Percentiles rank a stretch among this genome's conserved stretches.
Evolutionary conservation across 2,329 filamentous ascomycete species (phyloP).

Genomic region (Penicillium occitanis): DNA sequence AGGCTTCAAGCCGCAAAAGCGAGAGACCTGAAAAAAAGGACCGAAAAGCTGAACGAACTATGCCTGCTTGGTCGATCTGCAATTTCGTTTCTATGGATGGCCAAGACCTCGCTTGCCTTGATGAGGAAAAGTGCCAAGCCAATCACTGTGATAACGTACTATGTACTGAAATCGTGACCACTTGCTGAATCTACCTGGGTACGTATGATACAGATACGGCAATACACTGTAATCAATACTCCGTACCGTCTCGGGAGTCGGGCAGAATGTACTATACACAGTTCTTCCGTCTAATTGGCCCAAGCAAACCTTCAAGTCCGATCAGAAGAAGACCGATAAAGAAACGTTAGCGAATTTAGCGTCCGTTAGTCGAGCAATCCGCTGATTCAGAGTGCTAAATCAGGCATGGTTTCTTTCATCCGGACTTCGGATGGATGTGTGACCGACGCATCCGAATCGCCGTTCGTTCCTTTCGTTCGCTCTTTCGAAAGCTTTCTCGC

Average conservation of each 20-base stretch:
- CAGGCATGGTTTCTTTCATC: background rate
- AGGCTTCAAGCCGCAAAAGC: background rate
- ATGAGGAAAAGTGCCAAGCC: background rate
- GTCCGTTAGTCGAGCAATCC: slow-evolving; percentile 3
- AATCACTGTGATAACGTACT: background rate
- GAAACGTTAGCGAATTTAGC: background rate
- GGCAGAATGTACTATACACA: background rate
- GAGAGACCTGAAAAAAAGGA: background rate
- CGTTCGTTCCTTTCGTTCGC: background rate
- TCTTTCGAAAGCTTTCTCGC: background rate
- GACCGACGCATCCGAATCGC: slow-evolving; percentile 3
- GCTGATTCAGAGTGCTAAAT: background rate
- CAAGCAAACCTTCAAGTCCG: background rate
- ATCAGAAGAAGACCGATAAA: background rate
- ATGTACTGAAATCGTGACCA: background rate
- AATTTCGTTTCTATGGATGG: background rate
- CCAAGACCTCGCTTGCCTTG: slow-evolving; percentile 6
- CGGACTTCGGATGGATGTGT: slow-evolving; percentile 6
- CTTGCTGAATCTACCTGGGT: background rate
- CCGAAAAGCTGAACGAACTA: background rate
- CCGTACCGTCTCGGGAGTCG: background rate
- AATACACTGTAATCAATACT: background rate
- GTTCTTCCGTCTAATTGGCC: background rate
- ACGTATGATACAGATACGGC: background rate
- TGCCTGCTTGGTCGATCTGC: slow-evolving; percentile 17